Evolutionary conservation across 208 protist genomes (phyloP), one percentile per base, ranked within the genome.

Genomic region (Jaenimonas drosophilae): DNA sequence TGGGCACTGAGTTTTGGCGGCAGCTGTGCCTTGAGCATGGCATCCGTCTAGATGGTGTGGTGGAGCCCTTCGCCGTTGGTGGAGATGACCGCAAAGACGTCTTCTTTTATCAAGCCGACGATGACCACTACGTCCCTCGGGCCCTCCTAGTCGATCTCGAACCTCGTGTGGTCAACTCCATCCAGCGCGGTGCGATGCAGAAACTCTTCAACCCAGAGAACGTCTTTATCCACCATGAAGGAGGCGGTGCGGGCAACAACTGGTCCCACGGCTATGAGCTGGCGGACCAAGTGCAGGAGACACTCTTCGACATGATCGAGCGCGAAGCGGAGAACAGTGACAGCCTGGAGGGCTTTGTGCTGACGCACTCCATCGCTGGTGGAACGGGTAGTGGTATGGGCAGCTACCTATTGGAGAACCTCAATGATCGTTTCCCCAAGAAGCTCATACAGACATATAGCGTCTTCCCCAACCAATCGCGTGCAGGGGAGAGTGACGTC

Each of bases 91-190:
- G 98, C 39, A 99, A 99, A 60, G 98, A 99, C 65, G 98, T 99
- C 7, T 99, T 99, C 59, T 99, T 99, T 71, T 99, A 99, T 64
- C 97, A 99, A 70, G 97, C 97, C n/a, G 98, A 99, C 57, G 97
- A 99, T 58, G 93, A 99, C 47, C 97, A 99, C 59, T 99, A 99
- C 75, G 91, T 99, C 53, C 99, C 99, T n/a, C 73, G 99, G 17
- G 96, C 98, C 6, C 54, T 99, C 7, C 69, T 99, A 12, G 77
- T 99, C 11, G 99, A 99, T 76, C 71, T 99, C 14, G 98, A 99
- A 78, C 98, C 98, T 6, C 77, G 97, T 34, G 98, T 98, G 5
- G 96, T 99, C 32, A 82, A 98, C 54, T 32, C 59, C 19, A 97
- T 99, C 44, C 81, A 89, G 55, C 87, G 65, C 5, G 79, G 82